Evolutionary conservation across 208 protist genomes (phyloP), one percentile per base, ranked within the genome.

Genomic region (Willaertia magna): DNA sequence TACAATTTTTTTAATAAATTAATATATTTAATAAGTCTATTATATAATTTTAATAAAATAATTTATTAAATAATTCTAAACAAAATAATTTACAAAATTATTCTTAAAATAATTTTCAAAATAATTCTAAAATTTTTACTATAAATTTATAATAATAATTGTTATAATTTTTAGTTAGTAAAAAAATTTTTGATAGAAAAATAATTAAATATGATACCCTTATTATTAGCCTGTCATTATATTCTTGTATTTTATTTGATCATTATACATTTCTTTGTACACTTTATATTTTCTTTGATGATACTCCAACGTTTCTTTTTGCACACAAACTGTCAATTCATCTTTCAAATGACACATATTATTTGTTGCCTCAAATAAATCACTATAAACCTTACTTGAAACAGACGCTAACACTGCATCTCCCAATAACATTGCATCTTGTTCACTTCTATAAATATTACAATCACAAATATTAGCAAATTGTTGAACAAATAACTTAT

Each of bases 401-500:
- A 84, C 49, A 59, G 86, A 40, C 1, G 52, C 86, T 6, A 87
- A n/a, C 0, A 89, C 86, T 42, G 48, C 86, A 43, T 20, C 55
- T 16, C 87, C 87, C 4, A 88, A 34, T 0, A 89, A 16, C 49
- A 89, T 79, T 18, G 86, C 9, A 18, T 86, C 86, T 55, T 39
- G 9, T 30, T 81, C 86, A 16, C 14, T 82, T 42, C 79, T 40
- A 59, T 67, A 47, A 18, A 89, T 34, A 39, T 42, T 2, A 6
- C 7, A 42, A 30, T 75, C 16, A 16, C 85, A 83, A 6, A 67
- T n/a, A 18, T 88, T 61, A 3, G 88, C 61, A 61, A 82, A 42
- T 48, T 76, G n/a, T 40, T 87, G 4, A 30, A 89, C 85, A 44
- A 88, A 90, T 12, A 90, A 26, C 22, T 49, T 9, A 61, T 90